Evolutionary conservation across 1,284 basidiomycete species (phyloP), one percentile per base, ranked within the genome.

Genomic region (Ustilago cynodontis): DNA sequence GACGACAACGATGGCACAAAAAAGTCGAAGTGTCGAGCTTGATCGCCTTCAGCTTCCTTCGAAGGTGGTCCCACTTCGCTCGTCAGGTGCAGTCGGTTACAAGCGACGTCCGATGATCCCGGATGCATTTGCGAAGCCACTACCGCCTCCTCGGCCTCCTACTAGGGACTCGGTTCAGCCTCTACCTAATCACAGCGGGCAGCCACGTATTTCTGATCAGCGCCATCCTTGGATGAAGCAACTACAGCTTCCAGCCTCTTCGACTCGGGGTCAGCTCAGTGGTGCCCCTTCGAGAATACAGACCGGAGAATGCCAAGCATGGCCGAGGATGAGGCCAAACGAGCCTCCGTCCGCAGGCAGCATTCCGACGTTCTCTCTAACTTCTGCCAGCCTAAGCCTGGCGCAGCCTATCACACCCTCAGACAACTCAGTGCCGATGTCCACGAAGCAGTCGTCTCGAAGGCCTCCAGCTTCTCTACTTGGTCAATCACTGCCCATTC

Each of bases 191-290:
- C n/a, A 20, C 26, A 8, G 24, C 18, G 26, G 18, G 26, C 57
- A 59, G 47, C 53, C 71, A 20, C 53, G 59, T 2, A 75, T 75
- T 39, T 76, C 73, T 18, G 54, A 71, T n/a, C 54, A 45, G 9
- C 59, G 65, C 3, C 73, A 76, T 51, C 73, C 73, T 1, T 76
- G 73, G 73, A 71, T 76, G 73, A 67, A 63, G 45, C 68, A 76
- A 60, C 65, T 76, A 0, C 65, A 76, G 33, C 61, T 76, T 2
- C 53, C 55, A 33, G 22, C 24, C 3, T n/a, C 26, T 6, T 37
- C 63, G 0, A 24, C 50, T 0, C 28, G 20, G n/a, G 18, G 29
- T 16, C 24, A 47, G 16, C 11, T 22, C n/a, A 45, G 14, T 24
- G 29, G 20, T 9, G 26, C 0, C 8, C 3, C 29, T 2, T 4